A percentile compares a stretch with the other conserved stretches of the same genome.
Conservation (phyloP, 805 yeast genomes). For the Metschnikowia baotianmanensis region DNA sequence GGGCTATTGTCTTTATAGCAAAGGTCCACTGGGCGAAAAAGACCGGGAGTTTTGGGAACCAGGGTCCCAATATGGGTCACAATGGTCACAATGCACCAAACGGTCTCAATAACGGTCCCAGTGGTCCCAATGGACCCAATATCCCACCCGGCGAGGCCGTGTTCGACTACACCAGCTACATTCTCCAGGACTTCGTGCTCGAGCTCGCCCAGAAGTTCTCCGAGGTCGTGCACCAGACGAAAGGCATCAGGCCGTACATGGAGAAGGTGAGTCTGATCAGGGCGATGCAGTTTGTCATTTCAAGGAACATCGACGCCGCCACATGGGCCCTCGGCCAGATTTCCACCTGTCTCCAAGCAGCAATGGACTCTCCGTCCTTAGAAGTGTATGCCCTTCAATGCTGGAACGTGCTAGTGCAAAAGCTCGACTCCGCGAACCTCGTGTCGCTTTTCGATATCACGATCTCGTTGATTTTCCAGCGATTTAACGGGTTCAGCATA, state of each 20-base stretch:
- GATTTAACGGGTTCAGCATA: constrained; percentile 52
- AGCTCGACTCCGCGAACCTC: constrained; percentile 55
- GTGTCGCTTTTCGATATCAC: constrained; percentile 70
- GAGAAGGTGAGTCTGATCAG: constrained; percentile 69
- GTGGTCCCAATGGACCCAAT: not conserved
- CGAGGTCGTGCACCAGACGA: constrained; percentile 70
- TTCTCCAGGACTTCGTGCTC: constrained; percentile 56
- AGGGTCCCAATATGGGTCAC: too few relatives aligned
- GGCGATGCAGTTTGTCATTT: constrained; percentile 69
- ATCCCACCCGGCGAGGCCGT: constrained; percentile 14
- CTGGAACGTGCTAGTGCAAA: constrained; percentile 60
- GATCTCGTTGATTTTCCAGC: constrained; percentile 69
- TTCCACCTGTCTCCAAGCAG: constrained; percentile 79
- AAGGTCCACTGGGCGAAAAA: constrained; percentile 23
- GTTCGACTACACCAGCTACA: constrained; percentile 27
- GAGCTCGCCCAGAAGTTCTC: constrained; percentile 80
- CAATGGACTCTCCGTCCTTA: constrained; percentile 61
- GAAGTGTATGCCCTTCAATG: constrained; percentile 63
- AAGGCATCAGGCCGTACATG: constrained; percentile 67
- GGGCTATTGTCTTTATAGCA: constrained; percentile 45
- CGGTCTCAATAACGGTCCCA: too few relatives aligned
- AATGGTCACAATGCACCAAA: too few relatives aligned
- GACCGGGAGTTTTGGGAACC: constrained; percentile 10
- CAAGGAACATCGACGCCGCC: constrained; percentile 52
- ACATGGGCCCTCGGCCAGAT: constrained; percentile 72